Conservation (phyloP, 1,284 basidiomycete species). For the Boletellus deceptivus region DNA sequence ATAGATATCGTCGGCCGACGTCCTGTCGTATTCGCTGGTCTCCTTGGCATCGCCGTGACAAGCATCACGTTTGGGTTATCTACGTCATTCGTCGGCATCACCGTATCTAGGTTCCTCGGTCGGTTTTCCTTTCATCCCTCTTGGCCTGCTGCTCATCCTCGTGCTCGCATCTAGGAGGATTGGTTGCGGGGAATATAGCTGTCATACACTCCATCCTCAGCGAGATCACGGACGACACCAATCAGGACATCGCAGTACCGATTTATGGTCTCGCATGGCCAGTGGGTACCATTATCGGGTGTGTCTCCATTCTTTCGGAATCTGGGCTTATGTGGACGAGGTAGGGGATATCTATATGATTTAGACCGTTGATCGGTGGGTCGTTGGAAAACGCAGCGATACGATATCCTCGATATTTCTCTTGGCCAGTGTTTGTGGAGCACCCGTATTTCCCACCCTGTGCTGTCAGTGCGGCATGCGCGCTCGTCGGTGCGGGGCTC, state of each 20-base stretch:
- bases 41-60: constrained; percentile 51
- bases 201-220: constrained; percentile 49
- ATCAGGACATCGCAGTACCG: constrained; percentile 59
- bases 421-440: constrained; percentile 17
- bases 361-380: constrained; percentile 23
- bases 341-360: background rate
- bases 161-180: constrained; percentile 38
- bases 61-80: constrained; percentile 56
- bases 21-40: constrained; percentile 56
- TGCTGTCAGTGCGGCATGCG: constrained; percentile 12
- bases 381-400: constrained; percentile 17
- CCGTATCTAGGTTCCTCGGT: constrained; percentile 21
- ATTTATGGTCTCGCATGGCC: constrained; percentile 25
- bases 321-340: background rate
- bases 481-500: constrained; percentile 10
- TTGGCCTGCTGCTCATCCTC: constrained; percentile 13
- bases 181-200: constrained; percentile 59
- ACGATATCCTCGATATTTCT: constrained; percentile 18
- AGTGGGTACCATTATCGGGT: constrained; percentile 20
- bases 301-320: constrained; percentile 5
- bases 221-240: constrained; percentile 61
- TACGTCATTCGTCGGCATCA: constrained; percentile 42
- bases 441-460: constrained; percentile 28
- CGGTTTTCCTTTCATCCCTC: constrained; percentile 31
- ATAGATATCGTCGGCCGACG: constrained; percentile 55